Percentiles rank a stretch among this genome's conserved stretches.
Evolutionary conservation across 306 rosid genomes (phyloP).

Genomic region (Lathyrus tuberosus): DNA sequence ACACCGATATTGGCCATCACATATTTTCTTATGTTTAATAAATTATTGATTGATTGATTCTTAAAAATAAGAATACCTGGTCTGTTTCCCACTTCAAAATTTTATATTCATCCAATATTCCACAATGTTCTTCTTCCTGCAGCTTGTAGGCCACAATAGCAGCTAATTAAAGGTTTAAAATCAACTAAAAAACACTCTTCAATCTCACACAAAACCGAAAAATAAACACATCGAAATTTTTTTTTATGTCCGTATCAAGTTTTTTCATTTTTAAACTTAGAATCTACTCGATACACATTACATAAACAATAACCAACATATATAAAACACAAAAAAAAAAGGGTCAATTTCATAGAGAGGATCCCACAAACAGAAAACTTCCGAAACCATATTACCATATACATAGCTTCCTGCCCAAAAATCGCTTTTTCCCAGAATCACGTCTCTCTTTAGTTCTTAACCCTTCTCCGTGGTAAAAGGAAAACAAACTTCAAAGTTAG

Average conservation of each 20-base stretch:
- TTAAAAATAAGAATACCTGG: not conserved
- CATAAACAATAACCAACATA: not conserved
- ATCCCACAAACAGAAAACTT: conserved; percentile 37
- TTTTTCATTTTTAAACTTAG: conserved; percentile 34
- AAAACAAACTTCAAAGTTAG: conserved; percentile 6
- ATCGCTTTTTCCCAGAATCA: conserved; percentile 24
- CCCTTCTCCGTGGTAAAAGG: conserved; percentile 40
- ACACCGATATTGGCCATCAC: too few species aligned
- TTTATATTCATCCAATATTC: not conserved
- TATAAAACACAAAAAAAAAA: not conserved
- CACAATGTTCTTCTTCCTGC: not conserved
- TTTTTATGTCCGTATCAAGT: conserved; percentile 3
- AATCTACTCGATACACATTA: conserved; percentile 30
- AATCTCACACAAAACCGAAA: not conserved
- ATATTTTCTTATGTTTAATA: not conserved
- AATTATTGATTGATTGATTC: not conserved
- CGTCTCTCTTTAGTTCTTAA: conserved; percentile 38
- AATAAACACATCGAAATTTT: not conserved
- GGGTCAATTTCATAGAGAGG: conserved; percentile 55
- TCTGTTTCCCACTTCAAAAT: not conserved
- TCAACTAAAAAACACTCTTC: not conserved
- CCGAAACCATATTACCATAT: conserved; percentile 40
- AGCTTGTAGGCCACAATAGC: conserved; percentile 13
- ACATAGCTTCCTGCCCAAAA: conserved; percentile 48
- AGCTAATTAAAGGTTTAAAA: not conserved